phyloP scores from a whole-genome alignment of 1,139 yeast genomes.

The Torulaspora pretoriensis region DNA sequence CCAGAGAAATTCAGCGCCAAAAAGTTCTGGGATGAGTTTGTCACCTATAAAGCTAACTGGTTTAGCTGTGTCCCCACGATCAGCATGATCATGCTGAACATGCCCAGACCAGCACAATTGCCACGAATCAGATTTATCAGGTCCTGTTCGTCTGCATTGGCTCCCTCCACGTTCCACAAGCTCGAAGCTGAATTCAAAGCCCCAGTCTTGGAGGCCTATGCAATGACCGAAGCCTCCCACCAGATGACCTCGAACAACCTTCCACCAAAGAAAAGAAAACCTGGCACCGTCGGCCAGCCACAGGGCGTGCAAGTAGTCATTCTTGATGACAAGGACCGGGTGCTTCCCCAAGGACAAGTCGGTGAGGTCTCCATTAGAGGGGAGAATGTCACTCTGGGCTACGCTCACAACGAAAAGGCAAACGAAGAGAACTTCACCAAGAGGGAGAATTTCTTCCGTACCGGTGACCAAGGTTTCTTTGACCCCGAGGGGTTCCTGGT shows the following conservation, averaged over 20 bases:
- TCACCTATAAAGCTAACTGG: slow-evolving; percentile 52
- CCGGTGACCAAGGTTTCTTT: slow-evolving; percentile 66
- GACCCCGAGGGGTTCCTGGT: slow-evolving; percentile 56
- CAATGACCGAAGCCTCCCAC: slow-evolving; percentile 74
- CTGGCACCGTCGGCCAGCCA: slow-evolving; percentile 68
- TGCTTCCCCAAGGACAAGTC: slow-evolving; percentile 45
- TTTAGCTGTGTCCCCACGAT: slow-evolving; percentile 73
- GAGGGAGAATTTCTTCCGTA: slow-evolving; percentile 55
- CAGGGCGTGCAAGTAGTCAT: slow-evolving; percentile 62
- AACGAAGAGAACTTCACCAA: slow-evolving; percentile 57
- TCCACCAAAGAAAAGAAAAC: slow-evolving; percentile 59
- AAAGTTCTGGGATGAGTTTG: slow-evolving; percentile 55
- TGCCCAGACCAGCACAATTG: slow-evolving; percentile 44
- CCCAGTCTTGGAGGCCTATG: slow-evolving; percentile 69
- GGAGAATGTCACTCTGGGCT: slow-evolving; percentile 63
- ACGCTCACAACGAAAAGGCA: slow-evolving; percentile 63
- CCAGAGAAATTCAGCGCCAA: slow-evolving; percentile 57
- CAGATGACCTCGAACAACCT: slow-evolving; percentile 67
- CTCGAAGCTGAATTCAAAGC: slow-evolving; percentile 54
- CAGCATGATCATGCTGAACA: slow-evolving; percentile 56
- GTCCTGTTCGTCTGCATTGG: slow-evolving; percentile 64
- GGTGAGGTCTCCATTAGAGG: slow-evolving; percentile 70
- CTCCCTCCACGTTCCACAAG: slow-evolving; percentile 55
- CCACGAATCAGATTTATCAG: slow-evolving; percentile 60
- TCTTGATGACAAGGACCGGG: slow-evolving; percentile 46